Evolutionary conservation across 2,329 filamentous ascomycete species (phyloP).

Genomic region (Gyromitra esculenta): DNA sequence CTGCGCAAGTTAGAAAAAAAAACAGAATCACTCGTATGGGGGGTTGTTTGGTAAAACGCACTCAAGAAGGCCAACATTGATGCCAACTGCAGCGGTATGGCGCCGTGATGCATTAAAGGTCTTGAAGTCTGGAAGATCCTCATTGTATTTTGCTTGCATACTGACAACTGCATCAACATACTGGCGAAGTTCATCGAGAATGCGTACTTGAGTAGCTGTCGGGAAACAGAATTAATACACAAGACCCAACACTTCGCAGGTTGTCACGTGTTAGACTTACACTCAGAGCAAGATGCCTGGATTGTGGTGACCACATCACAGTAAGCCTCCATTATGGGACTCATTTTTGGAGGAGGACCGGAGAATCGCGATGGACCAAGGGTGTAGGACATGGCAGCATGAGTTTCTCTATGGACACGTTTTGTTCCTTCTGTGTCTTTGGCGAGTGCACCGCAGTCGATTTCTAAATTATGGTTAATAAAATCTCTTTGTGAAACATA

Average conservation of each 20-base stretch:
- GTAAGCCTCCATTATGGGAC: constrained; percentile 30
- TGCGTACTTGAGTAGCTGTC: constrained; percentile 22
- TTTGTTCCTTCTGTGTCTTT: constrained; percentile 28
- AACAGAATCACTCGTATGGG: background rate
- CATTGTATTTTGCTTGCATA: constrained; percentile 27
- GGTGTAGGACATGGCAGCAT: constrained; percentile 29
- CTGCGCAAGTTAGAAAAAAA: background rate
- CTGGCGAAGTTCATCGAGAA: constrained; percentile 32
- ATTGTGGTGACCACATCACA: constrained; percentile 32
- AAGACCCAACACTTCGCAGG: background rate
- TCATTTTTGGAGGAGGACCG: constrained; percentile 31
- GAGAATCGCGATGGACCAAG: constrained; percentile 25
- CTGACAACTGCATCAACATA: constrained; percentile 31
- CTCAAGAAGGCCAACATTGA: constrained; percentile 27
- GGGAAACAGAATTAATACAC: background rate
- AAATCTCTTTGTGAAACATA: background rate
- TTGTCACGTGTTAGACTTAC: background rate
- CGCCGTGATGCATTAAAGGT: constrained; percentile 24
- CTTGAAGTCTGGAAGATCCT: constrained; percentile 21
- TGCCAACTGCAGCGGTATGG: constrained; percentile 24
- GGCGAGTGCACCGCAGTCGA: constrained; percentile 27
- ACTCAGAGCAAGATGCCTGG: constrained; percentile 28
- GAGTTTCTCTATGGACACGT: constrained; percentile 31
- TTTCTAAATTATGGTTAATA: constrained; percentile 26
- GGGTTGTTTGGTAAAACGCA: background rate